Evolutionary conservation across 2,329 filamentous ascomycete species (phyloP), one percentile per base, ranked within the genome.

Genomic region (Colletotrichum melonis): DNA sequence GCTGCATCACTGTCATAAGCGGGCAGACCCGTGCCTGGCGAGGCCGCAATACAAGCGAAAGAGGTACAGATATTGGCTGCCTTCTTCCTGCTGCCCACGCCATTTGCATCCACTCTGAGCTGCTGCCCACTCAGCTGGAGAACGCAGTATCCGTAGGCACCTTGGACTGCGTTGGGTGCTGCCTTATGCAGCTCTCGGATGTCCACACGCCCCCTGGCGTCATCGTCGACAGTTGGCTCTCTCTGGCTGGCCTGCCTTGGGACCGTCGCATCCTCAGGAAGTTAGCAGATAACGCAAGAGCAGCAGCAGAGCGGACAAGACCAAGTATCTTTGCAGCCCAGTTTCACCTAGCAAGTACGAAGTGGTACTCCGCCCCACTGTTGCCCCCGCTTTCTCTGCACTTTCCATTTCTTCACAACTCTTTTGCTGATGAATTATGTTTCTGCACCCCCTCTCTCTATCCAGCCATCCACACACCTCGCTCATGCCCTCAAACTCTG

Each of bases 1-100:
- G 65, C 70, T 73, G 67, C 69, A 72, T 72, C 58, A 72, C 28
- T 69, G 42, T 57, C 28, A 57, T 26, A 49, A 58, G 26, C 57
- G 49, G 58, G 26, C 57, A 55, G 46, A 71, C 24, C 68, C 16
- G 32, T 66, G 56, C 42, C 22, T 35, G 56, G 16, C 46, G 56
- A 38, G 38, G 56, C 56, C 49, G 38, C 38, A 38, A 38, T 57
- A 63, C 56, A 58, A 32, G 26, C n/a, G 8, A 19, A 7, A 3
- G n/a, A 5, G 35, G 54, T 57, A 59, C 22, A 49, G 8, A 54
- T 24, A 55, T n/a, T n/a, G 46, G 62, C 8, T 56, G 42, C 28
- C 46, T 56, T 66, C 38, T 12, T 66, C 38, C n/a, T 64, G 59
- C 59, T 57, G 49, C 59, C 55, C 56, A 67, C 56, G 68, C 68